These are phyloP conservation scores for Stemphylium beticola DNA, from an alignment of 2,329 filamentous ascomycete species.

Conservation along the genomic window DNA sequence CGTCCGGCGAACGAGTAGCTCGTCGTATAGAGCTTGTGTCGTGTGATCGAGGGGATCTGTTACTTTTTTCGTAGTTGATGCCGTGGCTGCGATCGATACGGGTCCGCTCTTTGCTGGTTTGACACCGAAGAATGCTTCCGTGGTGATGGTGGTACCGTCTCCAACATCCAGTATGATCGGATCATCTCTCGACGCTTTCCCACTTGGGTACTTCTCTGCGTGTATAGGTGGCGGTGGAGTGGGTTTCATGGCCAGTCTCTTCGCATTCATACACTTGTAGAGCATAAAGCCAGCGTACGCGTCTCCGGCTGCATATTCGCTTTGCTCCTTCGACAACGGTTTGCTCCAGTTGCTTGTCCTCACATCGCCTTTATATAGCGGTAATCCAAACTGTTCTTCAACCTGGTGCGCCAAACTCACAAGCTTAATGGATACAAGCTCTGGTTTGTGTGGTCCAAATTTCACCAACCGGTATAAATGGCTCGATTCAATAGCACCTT, in stretches of 20 bases:
- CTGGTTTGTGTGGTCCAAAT: conserved; percentile 60
- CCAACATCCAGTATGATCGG: conserved; percentile 29
- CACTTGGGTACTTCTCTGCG: conserved; percentile 35
- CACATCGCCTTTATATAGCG: conserved; percentile 80
- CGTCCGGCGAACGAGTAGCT: conserved; percentile 25
- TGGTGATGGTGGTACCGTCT: conserved; percentile 26
- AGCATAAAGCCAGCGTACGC: conserved; percentile 83
- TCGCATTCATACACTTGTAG: conserved; percentile 72
- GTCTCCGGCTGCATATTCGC: conserved; percentile 79
- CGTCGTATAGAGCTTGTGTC: conserved; percentile 27
- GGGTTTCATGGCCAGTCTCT: conserved; percentile 58
- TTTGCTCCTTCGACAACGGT: conserved; percentile 67
- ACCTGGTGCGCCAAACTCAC: conserved; percentile 74
- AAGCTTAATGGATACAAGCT: conserved; percentile 49
- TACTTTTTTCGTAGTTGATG: not conserved
- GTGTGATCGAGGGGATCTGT: conserved; percentile 15
- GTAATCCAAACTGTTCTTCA: conserved; percentile 72
- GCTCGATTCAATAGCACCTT: conserved; percentile 79
- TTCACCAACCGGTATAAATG: conserved; percentile 81
- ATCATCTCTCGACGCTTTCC: conserved; percentile 16
- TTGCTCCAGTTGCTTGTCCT: conserved; percentile 77
- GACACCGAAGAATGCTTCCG: conserved; percentile 31
- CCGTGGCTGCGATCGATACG: conserved; percentile 1
- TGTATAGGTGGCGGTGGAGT: conserved; percentile 32
- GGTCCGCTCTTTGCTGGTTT: conserved; percentile 11